Evolutionary conservation across 2,329 filamentous ascomycete species (phyloP).

Genomic region (Penicillium digitatum): DNA sequence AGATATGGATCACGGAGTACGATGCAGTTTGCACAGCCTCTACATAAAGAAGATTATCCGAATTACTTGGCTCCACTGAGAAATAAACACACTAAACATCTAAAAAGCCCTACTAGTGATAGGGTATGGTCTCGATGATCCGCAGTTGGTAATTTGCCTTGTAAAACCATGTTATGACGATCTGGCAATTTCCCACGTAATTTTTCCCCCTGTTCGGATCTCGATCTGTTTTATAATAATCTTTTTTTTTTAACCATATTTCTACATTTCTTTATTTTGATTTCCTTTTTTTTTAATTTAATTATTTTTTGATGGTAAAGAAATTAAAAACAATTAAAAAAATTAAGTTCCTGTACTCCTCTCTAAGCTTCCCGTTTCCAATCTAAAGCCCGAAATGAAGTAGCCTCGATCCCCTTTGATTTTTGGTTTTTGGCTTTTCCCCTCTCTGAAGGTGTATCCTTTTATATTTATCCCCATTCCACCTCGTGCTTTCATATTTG

Average conservation of each 20-base stretch:
- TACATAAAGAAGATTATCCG: neutral
- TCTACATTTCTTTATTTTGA: neutral
- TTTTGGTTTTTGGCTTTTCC: conserved; percentile 8
- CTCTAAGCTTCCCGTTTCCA: conserved; percentile 18
- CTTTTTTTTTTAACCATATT: neutral
- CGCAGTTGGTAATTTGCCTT: conserved; percentile 25
- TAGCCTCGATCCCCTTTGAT: conserved; percentile 24
- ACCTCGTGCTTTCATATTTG: conserved; percentile 21
- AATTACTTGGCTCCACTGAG: neutral
- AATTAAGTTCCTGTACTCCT: conserved; percentile 8
- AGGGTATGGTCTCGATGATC: conserved; percentile 21
- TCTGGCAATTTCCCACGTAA: conserved; percentile 12
- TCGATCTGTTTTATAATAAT: conserved; percentile 6
- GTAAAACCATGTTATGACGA: conserved; percentile 18
- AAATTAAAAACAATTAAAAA: neutral
- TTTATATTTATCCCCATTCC: conserved; percentile 17
- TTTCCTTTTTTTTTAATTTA: neutral
- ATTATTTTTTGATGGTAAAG: neutral
- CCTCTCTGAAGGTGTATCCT: conserved; percentile 5
- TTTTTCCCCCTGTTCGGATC: conserved; percentile 9
- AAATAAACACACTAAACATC: neutral
- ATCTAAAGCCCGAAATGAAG: conserved; percentile 22
- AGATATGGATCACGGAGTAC: neutral
- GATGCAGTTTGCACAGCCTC: neutral
- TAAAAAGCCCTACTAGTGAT: conserved; percentile 11